Conservation (phyloP, 768 basidiomycete species). For the Termitomyces sp. region DNA sequence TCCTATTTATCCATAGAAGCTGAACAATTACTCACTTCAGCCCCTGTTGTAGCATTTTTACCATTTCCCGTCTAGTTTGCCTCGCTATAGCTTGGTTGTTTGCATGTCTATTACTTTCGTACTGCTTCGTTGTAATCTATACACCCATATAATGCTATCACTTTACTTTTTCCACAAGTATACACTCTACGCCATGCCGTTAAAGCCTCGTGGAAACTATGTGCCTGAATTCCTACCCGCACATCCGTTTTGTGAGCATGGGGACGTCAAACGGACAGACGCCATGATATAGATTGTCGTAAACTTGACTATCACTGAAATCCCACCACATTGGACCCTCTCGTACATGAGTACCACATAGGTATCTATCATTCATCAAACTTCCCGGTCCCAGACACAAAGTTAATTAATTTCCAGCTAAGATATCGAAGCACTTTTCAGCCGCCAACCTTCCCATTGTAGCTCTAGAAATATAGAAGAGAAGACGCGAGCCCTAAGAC, state of each 20-base stretch:
- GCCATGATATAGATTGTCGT: not conserved
- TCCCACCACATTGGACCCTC: not conserved
- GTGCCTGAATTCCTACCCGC: constrained; percentile 1
- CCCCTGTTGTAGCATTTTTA: constrained; percentile 18
- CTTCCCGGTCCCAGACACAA: not conserved
- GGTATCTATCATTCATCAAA: not conserved
- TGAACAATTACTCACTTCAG: constrained; percentile 17
- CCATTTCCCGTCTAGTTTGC: constrained; percentile 7
- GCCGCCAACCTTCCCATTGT: not conserved
- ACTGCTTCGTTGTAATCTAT: constrained; percentile 3
- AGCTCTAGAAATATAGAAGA: not conserved
- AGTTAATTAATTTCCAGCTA: not conserved
- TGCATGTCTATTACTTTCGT: constrained; percentile 12
- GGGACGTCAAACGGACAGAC: not conserved
- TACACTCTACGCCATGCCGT: not conserved
- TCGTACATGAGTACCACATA: not conserved
- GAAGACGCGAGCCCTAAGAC: not conserved
- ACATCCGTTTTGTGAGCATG: not conserved
- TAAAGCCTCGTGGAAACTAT: constrained; percentile 14
- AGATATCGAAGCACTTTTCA: not conserved
- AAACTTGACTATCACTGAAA: not conserved
- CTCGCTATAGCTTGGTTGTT: constrained; percentile 12
- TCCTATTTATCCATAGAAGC: constrained; percentile 18
- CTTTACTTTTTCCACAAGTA: not conserved
- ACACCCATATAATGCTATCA: constrained; percentile 12